Evolutionary conservation across 257 asterid species (phyloP), one percentile per base, ranked within the genome.

Genomic region (Perilla frutescens): DNA sequence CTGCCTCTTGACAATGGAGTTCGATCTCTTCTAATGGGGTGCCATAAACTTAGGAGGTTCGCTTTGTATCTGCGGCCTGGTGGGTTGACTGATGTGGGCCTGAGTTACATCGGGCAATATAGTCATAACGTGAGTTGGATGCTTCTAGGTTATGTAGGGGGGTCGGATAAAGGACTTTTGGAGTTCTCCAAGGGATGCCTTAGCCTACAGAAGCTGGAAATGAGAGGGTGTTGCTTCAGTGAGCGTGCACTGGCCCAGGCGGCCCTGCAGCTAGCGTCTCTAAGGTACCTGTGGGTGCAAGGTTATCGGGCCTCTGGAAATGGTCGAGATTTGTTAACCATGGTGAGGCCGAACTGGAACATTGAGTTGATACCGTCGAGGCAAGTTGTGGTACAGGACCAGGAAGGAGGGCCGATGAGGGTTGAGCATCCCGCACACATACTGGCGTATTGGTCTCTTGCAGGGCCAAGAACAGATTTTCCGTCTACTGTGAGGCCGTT

Each of bases 1-100:
- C 84, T 92, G 37, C 97, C 95, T 26, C 95, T 92, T 0, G 98
- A 89, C 84, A 85, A 84, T 8, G 98, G 98, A 26, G 98, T 92
- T 7, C 84, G 87, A 34, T 81, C 88, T 58, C 86, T 92, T 14
- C 66, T 90, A 62, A 84, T 73, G 71, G 94, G 95, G 12, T 90
- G 98, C 76, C 82, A 69, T 26, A 75, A 79, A 72, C 90, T 92
- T 54, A 84, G 86, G 72, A 84, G 97, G 75, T 92, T 92, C 59
- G 96, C 98, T 3, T 60, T 92, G 51, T 92, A 92, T 76, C 89
- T 92, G 13, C 85, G 96, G 37, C 80, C 80, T 0, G 98, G 98
- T 44, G 96, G 93, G 4, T 85, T 90, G 4, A 90, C 91, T 0
- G 98, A 92, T 49, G 76, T 76, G 54, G 98, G 98, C 11, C 91